A percentile compares a stretch with the other conserved stretches of the same genome.
Conservation (phyloP, 1,139 yeast species). For the Taiozyma sp. region DNA sequence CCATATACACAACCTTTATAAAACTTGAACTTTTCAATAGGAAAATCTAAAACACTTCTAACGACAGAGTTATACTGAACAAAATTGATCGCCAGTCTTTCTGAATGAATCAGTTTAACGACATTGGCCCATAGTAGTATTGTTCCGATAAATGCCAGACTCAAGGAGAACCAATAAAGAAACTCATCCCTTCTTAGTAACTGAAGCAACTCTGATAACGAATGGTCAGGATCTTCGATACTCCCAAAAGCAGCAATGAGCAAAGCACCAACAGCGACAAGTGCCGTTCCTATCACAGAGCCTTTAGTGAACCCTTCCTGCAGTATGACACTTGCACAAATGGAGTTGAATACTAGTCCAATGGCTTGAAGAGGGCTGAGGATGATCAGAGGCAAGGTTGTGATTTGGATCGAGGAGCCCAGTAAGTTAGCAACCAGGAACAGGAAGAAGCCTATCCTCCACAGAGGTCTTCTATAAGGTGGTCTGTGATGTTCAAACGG, state of each 20-base stretch:
- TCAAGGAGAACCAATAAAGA: constrained; percentile 37
- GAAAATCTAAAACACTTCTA: constrained; percentile 5
- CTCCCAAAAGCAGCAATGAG: constrained; percentile 75
- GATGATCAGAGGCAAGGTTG: constrained; percentile 76
- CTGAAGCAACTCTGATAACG: constrained; percentile 38
- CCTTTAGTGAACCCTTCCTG: constrained; percentile 59
- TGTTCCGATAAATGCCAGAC: constrained; percentile 26
- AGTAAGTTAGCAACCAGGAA: constrained; percentile 71
- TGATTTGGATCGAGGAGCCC: constrained; percentile 79
- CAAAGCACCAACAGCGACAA: constrained; percentile 72
- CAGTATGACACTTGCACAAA: constrained; percentile 64
- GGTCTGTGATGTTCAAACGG: constrained; percentile 25
- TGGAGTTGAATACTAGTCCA: constrained; percentile 79
- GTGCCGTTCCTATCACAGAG: constrained; percentile 58
- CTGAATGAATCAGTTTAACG: constrained; percentile 9
- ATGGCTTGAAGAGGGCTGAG: constrained; percentile 82
- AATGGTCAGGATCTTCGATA: constrained; percentile 45
- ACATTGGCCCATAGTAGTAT: constrained; percentile 23
- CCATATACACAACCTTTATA: constrained; percentile 60
- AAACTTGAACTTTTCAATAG: constrained; percentile 10
- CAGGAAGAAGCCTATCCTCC: constrained; percentile 70
- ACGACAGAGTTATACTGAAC: constrained; percentile 2
- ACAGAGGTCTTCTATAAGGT: constrained; percentile 53
- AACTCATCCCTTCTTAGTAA: constrained; percentile 37
- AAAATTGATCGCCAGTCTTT: neutral